Evolutionary conservation across 768 basidiomycete species (phyloP).

Genomic region (Auricularia cornea): DNA sequence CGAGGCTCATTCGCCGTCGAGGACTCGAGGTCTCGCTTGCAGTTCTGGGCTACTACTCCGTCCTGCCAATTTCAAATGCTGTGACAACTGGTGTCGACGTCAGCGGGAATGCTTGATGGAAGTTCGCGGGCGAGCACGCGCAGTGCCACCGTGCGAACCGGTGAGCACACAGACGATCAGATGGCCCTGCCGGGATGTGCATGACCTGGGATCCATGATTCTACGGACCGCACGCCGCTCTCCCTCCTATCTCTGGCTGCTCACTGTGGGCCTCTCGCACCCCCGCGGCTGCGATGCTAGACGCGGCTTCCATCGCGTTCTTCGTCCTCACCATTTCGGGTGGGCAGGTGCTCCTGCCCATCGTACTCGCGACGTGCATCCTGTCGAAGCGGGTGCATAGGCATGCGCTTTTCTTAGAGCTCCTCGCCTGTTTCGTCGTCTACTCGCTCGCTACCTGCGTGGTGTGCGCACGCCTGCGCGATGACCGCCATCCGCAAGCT

Average conservation of each 20-base stretch:
- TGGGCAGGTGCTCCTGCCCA: not conserved
- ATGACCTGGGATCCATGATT: not conserved
- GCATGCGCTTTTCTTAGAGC: not conserved
- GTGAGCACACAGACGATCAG: too few relatives aligned
- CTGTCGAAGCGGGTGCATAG: not conserved
- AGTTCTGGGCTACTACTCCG: too few relatives aligned
- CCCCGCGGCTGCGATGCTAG: not conserved
- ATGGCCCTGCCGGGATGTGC: too few relatives aligned
- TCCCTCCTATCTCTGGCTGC: not conserved
- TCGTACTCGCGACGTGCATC: not conserved
- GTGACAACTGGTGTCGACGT: too few relatives aligned
- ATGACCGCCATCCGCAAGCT: not conserved
- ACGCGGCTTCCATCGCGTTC: not conserved
- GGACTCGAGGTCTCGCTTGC: too few relatives aligned
- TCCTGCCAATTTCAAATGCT: too few relatives aligned
- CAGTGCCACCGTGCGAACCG: too few relatives aligned
- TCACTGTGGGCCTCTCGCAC: not conserved
- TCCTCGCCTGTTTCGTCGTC: not conserved
- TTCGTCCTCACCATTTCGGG: not conserved
- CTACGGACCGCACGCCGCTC: not conserved
- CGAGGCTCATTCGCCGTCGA: too few relatives aligned
- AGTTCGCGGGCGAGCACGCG: too few relatives aligned
- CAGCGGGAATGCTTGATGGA: too few relatives aligned
- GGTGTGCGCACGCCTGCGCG: not conserved
- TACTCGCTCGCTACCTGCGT: not conserved